These are phyloP conservation scores for Gaultheria prostrata DNA, from an alignment of 148 eudicot genomes.

Conservation along the genomic window DNA sequence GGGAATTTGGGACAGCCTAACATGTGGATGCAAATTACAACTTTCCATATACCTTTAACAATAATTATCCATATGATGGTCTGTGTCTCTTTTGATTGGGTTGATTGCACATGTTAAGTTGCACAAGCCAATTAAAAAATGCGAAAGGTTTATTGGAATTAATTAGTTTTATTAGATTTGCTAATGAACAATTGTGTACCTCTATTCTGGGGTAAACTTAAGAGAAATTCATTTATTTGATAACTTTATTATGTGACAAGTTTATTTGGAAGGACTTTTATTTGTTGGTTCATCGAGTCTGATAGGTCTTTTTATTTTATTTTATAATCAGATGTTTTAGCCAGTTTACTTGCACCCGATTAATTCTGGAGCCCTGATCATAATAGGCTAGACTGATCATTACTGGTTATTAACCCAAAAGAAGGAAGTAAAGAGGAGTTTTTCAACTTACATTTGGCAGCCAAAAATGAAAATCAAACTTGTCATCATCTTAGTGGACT, in stretches of 20 bases:
- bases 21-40: neutral
- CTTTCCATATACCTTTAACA: neutral
- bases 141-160: too few species aligned
- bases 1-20: constrained; percentile 5
- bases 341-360: too few species aligned
- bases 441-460: neutral
- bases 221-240: too few species aligned
- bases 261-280: too few species aligned
- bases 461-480: neutral
- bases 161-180: neutral
- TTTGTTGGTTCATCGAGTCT: too few species aligned
- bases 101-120: neutral
- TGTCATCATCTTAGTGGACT: neutral
- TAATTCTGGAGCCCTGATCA: too few species aligned
- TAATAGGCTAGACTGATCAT: too few species aligned
- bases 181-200: neutral
- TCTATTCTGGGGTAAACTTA: too few species aligned
- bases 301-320: too few species aligned
- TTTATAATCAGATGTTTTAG: too few species aligned
- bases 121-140: neutral
- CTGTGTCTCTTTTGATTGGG: neutral
- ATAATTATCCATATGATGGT: neutral
- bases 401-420: neutral
- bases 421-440: neutral
- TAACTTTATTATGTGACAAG: too few species aligned